phyloP scores from a whole-genome alignment of 2,329 filamentous ascomycete genomes.

The Colletotrichum sp. region DNA sequence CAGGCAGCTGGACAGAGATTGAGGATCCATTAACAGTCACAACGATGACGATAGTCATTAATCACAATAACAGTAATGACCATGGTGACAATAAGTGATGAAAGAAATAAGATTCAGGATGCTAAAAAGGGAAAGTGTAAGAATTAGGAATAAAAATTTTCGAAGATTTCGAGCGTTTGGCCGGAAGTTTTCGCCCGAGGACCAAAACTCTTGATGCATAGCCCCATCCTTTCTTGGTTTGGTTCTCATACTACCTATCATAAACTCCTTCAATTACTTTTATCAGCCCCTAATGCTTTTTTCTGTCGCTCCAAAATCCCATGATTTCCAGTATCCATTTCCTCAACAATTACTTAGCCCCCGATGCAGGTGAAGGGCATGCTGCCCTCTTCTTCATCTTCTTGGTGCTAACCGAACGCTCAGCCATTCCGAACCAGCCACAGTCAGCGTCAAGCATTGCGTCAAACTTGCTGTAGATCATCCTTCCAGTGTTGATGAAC shows the following conservation, averaged over 20 bases:
- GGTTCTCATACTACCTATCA: accelerated
- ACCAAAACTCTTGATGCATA: too few species aligned
- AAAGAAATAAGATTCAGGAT: too few species aligned
- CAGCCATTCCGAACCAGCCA: background rate
- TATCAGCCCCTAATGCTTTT: background rate
- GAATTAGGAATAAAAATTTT: too few species aligned
- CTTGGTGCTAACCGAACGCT: background rate
- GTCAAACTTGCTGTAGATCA: background rate
- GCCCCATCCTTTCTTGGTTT: too few species aligned
- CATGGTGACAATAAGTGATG: too few species aligned
- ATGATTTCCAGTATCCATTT: background rate
- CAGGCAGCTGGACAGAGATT: too few species aligned
- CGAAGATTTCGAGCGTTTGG: too few species aligned
- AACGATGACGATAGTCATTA: too few species aligned
- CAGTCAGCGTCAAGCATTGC: background rate
- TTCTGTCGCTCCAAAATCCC: background rate
- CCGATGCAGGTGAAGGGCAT: background rate
- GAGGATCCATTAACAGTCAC: too few species aligned
- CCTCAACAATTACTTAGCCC: background rate
- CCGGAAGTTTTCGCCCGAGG: too few species aligned
- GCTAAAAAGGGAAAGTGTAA: too few species aligned
- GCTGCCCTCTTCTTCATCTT: background rate
- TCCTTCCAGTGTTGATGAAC: background rate
- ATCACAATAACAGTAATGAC: too few species aligned
- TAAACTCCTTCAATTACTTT: accelerated